Conservation (phyloP, 1,284 basidiomycete species). For the Tilletia caries region DNA sequence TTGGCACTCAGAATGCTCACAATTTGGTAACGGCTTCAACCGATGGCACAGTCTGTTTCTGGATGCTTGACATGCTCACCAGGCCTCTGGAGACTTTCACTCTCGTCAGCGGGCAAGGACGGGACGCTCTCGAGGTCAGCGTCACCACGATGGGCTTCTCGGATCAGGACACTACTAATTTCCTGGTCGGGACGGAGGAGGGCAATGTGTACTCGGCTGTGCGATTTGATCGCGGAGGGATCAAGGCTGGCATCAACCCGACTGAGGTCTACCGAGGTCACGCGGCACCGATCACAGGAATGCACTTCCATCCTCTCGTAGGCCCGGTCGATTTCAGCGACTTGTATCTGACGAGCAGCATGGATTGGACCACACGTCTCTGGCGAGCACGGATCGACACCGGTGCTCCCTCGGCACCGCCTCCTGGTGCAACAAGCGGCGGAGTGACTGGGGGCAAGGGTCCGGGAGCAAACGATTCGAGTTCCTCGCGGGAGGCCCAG, state of each 20-base stretch:
- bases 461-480: not conserved
- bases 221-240: slow-evolving; percentile 89
- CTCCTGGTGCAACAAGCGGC: not conserved
- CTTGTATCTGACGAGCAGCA: slow-evolving; percentile 68
- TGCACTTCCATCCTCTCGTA: slow-evolving; percentile 83
- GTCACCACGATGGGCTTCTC: slow-evolving; percentile 90
- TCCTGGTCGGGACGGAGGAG: slow-evolving; percentile 96
- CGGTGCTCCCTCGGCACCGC: not conserved
- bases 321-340: slow-evolving; percentile 93
- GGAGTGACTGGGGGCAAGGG: slow-evolving; percentile 15
- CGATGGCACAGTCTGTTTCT: slow-evolving; percentile 93
- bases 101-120: slow-evolving; percentile 33
- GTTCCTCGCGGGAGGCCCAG: not conserved
- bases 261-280: slow-evolving; percentile 89
- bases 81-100: slow-evolving; percentile 63
- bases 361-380: slow-evolving; percentile 48
- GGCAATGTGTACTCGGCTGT: slow-evolving; percentile 93
- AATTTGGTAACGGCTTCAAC: slow-evolving; percentile 92
- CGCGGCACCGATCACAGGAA: slow-evolving; percentile 83
- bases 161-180: slow-evolving; percentile 87
- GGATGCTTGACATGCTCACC: slow-evolving; percentile 97
- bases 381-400: slow-evolving; percentile 31
- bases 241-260: slow-evolving; percentile 89
- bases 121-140: slow-evolving; percentile 74
- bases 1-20: slow-evolving; percentile 96